A percentile compares a stretch with the other conserved stretches of the same genome.
These are phyloP conservation scores for Pichia sp. DNA, from an alignment of 1,139 yeast genomes.

Conservation along the genomic window DNA sequence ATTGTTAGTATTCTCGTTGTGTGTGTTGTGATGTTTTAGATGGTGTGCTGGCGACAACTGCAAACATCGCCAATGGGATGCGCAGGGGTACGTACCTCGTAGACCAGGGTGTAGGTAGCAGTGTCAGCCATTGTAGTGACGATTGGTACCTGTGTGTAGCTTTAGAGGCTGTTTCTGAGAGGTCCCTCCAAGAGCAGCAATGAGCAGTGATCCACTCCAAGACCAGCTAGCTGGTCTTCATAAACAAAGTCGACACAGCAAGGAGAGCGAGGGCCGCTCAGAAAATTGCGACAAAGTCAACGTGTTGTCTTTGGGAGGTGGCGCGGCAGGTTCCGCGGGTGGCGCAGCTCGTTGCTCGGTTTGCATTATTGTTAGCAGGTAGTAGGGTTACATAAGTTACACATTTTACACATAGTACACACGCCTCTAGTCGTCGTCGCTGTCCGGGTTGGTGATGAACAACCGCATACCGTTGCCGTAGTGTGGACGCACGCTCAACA, in stretches of 20 bases:
- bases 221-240: too few relatives aligned
- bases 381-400: too few relatives aligned
- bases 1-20: neutral
- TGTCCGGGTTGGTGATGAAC: slow-evolving; percentile 73
- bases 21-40: too few relatives aligned
- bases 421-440: slow-evolving; percentile 24
- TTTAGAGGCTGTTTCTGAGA: neutral
- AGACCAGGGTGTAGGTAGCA: slow-evolving; percentile 69
- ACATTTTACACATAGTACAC: neutral
- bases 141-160: neutral
- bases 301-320: too few relatives aligned
- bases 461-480: slow-evolving; percentile 34
- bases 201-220: too few relatives aligned
- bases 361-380: too few relatives aligned
- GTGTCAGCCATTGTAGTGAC: slow-evolving; percentile 16
- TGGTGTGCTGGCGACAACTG: neutral
- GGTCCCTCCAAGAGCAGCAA: too few relatives aligned
- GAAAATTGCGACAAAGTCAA: too few relatives aligned
- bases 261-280: too few relatives aligned
- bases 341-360: too few relatives aligned
- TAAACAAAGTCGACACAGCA: too few relatives aligned
- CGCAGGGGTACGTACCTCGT: slow-evolving; percentile 41
- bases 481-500: slow-evolving; percentile 22
- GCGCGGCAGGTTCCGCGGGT: too few relatives aligned
- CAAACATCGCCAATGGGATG: neutral